These are phyloP conservation scores for Suillus subaureus DNA, from an alignment of 768 basidiomycete species.

Conservation along the genomic window DNA sequence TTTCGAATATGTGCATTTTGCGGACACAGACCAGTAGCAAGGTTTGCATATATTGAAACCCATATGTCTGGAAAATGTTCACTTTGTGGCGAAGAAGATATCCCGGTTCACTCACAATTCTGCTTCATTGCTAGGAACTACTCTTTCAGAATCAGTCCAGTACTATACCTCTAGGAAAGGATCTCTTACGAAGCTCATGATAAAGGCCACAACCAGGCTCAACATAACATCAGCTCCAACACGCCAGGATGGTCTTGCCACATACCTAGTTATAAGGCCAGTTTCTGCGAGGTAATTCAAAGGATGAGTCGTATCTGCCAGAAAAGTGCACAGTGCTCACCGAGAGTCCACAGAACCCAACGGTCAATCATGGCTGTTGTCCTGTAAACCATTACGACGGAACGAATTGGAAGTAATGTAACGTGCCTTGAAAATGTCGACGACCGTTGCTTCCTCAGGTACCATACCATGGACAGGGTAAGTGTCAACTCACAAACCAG, in stretches of 20 bases:
- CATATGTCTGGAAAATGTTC: slow-evolving; percentile 1
- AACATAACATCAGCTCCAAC: not conserved
- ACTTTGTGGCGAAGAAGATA: not conserved
- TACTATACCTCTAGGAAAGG: not conserved
- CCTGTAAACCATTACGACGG: not conserved
- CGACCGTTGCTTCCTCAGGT: slow-evolving; percentile 5
- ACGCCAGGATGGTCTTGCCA: not conserved
- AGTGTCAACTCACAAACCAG: slow-evolving; percentile 4
- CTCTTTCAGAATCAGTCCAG: not conserved
- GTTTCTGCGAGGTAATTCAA: not conserved
- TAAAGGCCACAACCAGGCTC: not conserved
- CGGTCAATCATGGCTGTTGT: not conserved
- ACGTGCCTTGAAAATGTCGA: not conserved
- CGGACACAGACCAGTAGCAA: slow-evolving; percentile 1
- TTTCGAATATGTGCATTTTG: not conserved
- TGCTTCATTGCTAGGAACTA: slow-evolving; percentile 8
- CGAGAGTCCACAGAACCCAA: slow-evolving; percentile 8
- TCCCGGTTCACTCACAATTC: not conserved
- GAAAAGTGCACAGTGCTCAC: not conserved
- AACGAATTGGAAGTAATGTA: not conserved
- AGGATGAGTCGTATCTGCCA: not conserved
- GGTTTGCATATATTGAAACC: slow-evolving; percentile 1
- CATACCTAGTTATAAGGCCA: slow-evolving; percentile 7
- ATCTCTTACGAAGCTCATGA: not conserved
- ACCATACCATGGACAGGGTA: not conserved